Evolutionary conservation across 305 asterid genomes (phyloP), one percentile per base, ranked within the genome.

Genomic region (Ajuga reptans): DNA sequence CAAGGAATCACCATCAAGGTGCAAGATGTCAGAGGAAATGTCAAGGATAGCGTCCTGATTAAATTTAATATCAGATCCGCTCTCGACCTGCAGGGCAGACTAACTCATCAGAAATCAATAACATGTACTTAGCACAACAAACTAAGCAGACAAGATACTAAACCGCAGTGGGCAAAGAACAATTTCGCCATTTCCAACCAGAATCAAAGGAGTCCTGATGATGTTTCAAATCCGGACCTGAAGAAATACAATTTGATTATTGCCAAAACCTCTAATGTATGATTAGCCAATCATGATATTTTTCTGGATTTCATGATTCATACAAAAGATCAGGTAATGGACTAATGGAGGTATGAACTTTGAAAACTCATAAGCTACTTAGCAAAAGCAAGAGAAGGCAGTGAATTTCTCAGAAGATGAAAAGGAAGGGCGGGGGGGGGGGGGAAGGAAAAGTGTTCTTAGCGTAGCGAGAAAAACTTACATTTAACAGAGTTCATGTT

Each of bases 11-110:
- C 89, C 83, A 63, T 84, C 75, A 75, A 81, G 81, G 78, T 83
- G 84, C 84, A 88, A 83, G 74, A 79, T 61, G 60, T 85, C 86
- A 27, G 95, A 92, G 62, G 84, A 79, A 65, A 90, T 79, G 66
- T 90, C 89, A 46, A 93, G 93, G 82, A 93, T 70, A 33, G 60
- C 41, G 67, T 84, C 92, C 77, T 82, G 85, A 75, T 75, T 61
- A 59, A 75, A 79, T 74, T 61, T 37, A 69, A 59, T 42, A 55
- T 9, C 71, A 47, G 77, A 68, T 64, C 68, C 45, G 53, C 63
- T 68, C 66, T 78, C 73, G 37, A 66, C 76, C 95, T 85, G 84
- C 56, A 70, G 47, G 65, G 71, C 33, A 67, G 71, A 64, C 72
- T 61, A 76, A 42, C 41, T 61, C 21, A 59, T 29, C 55, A 43